Evolutionary conservation across 2,329 filamentous ascomycete genomes (phyloP).

Genomic region (Scleromitrula shiraiana): DNA sequence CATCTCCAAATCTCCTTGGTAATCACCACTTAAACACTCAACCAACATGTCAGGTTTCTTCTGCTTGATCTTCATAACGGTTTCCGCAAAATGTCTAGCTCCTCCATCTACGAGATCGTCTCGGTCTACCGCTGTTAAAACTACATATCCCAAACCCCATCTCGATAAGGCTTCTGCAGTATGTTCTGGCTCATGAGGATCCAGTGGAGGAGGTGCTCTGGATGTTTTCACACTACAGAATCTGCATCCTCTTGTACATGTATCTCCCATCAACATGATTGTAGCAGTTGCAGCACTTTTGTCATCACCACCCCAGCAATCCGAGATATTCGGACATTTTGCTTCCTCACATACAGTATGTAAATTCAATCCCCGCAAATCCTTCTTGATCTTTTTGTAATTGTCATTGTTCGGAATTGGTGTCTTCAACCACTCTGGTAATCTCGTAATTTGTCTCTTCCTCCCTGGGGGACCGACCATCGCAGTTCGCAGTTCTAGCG

Average conservation of each 20-base stretch:
- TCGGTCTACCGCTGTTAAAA: conserved; percentile 86
- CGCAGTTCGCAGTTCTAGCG: conserved; percentile 52
- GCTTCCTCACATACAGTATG: conserved; percentile 98
- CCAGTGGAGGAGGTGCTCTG: conserved; percentile 66
- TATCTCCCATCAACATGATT: conserved; percentile 99
- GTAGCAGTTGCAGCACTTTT: conserved; percentile 91
- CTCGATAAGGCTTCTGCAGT: conserved; percentile 85
- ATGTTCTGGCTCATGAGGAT: conserved; percentile 94
- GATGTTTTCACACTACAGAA: conserved; percentile 97
- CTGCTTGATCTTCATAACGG: conserved; percentile 85
- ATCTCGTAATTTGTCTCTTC: conserved; percentile 59
- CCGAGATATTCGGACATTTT: conserved; percentile 91
- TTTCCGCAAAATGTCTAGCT: conserved; percentile 84
- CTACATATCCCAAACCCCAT: conserved; percentile 95
- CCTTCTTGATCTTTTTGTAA: conserved; percentile 91
- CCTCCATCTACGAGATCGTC: conserved; percentile 89
- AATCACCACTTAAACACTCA: conserved; percentile 83
- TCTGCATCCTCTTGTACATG: conserved; percentile 89
- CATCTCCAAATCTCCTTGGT: conserved; percentile 77
- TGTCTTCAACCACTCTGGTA: conserved; percentile 94
- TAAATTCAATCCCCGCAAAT: conserved; percentile 78
- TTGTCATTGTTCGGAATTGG: conserved; percentile 78
- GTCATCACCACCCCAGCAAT: conserved; percentile 90
- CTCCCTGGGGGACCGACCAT: conserved; percentile 56
- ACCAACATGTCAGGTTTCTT: conserved; percentile 72